These are phyloP conservation scores for Mycena citricolor DNA, from an alignment of 1,284 basidiomycete species.

Conservation along the genomic window DNA sequence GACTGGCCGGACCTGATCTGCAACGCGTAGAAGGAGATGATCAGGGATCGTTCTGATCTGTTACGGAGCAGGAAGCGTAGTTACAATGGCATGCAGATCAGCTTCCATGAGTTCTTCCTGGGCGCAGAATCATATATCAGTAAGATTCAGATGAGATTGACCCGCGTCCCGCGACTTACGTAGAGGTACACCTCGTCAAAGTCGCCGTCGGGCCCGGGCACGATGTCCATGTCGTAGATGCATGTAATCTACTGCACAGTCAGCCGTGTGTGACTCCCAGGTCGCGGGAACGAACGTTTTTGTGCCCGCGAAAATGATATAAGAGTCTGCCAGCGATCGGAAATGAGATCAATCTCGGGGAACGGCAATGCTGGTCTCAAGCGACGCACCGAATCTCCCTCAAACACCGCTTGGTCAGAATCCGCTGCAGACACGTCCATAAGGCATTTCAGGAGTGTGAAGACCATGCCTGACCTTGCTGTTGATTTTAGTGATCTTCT, in stretches of 20 bases:
- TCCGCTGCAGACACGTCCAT: slow-evolving; percentile 55
- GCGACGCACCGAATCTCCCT: slow-evolving; percentile 89
- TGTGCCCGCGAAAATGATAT: slow-evolving; percentile 96
- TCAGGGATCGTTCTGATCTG: background rate
- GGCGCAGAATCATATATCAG: too few species aligned
- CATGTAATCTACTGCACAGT: slow-evolving; percentile 70
- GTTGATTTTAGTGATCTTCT: slow-evolving; percentile 98
- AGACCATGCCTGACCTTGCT: slow-evolving; percentile 66
- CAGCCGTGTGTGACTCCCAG: slow-evolving; percentile 1
- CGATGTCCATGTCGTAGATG: slow-evolving; percentile 96
- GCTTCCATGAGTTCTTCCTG: slow-evolving; percentile 99
- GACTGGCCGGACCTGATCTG: slow-evolving; percentile 99
- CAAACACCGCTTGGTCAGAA: slow-evolving; percentile 92
- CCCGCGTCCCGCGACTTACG: slow-evolving; percentile 43
- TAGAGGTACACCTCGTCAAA: slow-evolving; percentile 97
- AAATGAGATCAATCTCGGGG: slow-evolving; percentile 22
- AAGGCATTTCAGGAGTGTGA: slow-evolving; percentile 1
- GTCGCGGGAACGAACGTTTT: slow-evolving; percentile 66
- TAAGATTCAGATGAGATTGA: slow-evolving; percentile 5
- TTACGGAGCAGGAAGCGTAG: slow-evolving; percentile 1
- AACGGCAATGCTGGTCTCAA: too few species aligned
- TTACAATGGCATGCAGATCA: slow-evolving; percentile 97
- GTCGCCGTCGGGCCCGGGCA: slow-evolving; percentile 83
- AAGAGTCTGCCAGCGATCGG: slow-evolving; percentile 56
- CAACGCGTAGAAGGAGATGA: too few species aligned